Conservation (phyloP, 2,329 filamentous ascomycete genomes). For the Aspergillus sp. region DNA sequence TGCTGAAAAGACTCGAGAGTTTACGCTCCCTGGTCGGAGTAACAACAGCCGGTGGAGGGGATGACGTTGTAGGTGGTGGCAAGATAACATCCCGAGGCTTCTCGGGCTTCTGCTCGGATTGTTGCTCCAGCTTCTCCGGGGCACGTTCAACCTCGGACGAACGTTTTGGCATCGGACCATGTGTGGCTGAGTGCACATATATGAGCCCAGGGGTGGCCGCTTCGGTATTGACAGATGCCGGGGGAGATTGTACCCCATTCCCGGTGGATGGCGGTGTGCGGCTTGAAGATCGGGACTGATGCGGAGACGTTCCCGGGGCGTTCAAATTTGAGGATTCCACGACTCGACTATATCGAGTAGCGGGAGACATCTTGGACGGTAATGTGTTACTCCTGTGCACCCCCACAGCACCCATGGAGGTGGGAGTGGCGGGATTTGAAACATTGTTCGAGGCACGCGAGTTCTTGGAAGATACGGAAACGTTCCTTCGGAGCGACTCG, state of each 20-base stretch:
- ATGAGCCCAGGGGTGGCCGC: slow-evolving; percentile 14
- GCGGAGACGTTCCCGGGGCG: slow-evolving; percentile 33
- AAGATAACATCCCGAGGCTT: slow-evolving; percentile 42
- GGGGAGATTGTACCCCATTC: neutral
- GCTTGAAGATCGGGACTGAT: slow-evolving; percentile 32
- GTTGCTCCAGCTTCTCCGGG: neutral
- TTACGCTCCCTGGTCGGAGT: slow-evolving; percentile 67
- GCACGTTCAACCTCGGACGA: slow-evolving; percentile 14
- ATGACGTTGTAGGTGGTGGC: slow-evolving; percentile 42
- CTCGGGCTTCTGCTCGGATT: neutral
- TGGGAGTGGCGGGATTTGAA: slow-evolving; percentile 64
- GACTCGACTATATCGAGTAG: slow-evolving; percentile 65
- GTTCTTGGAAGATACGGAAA: slow-evolving; percentile 86
- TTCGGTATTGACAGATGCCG: neutral
- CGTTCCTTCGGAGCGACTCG: slow-evolving; percentile 76
- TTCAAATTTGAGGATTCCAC: slow-evolving; percentile 53
- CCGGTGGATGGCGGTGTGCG: slow-evolving; percentile 14
- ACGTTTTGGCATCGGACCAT: slow-evolving; percentile 30
- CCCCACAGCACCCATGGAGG: slow-evolving; percentile 55
- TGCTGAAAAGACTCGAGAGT: slow-evolving; percentile 66
- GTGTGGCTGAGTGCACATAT: slow-evolving; percentile 34
- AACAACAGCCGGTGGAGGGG: slow-evolving; percentile 40
- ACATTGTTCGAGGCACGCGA: slow-evolving; percentile 73
- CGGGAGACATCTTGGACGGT: slow-evolving; percentile 84
- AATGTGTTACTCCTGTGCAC: slow-evolving; percentile 87